Evolutionary conservation across 305 asterid species (phyloP), one percentile per base, ranked within the genome.

Genomic region (Fraxinus velutina): DNA sequence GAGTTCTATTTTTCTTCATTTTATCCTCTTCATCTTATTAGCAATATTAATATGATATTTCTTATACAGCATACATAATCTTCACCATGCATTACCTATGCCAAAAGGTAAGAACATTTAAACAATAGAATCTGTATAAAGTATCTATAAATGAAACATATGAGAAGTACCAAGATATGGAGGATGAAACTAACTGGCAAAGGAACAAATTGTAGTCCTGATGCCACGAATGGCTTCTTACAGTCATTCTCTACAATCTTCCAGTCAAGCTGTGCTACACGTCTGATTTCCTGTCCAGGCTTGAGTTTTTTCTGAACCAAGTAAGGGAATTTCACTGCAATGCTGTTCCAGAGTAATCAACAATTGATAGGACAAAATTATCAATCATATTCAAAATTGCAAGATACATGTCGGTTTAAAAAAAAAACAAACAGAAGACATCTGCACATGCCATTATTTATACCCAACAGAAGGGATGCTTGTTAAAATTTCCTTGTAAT

Each of bases 81-180:
- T 87, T 95, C 97, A 39, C 99, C 99, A 77, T 95, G 99, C 99
- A 93, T 95, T 86, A 95, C 99, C 99, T 92, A 76, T 82, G 78
- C 27, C 50, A 79, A 27, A 81, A 57, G 79, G 73, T 80, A 84
- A 78, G 55, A 80, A 77, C 83, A 76, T 22, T 78, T 71, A 71
- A 82, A 77, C 39, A 77, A 71, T 79, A 47, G 66, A 79, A 76
- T 33, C 55, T 21, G 80, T 13, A 32, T 22, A 81, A 77, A 50
- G 64, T 50, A 36, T 80, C 70, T 50, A 22, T 8, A 44, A 36
- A 57, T 55, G 73, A 83, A 79, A 80, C 9, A 7, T 21, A 2
- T 21, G 15, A 22, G 15, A 62, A 62, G 32, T 22, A 24, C 32
- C 74, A 86, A 79, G 30, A 66, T 37, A 57, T 34, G 36, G 9